Evolutionary conservation across 768 basidiomycete species (phyloP).

Genomic region (Lentinula boryana): DNA sequence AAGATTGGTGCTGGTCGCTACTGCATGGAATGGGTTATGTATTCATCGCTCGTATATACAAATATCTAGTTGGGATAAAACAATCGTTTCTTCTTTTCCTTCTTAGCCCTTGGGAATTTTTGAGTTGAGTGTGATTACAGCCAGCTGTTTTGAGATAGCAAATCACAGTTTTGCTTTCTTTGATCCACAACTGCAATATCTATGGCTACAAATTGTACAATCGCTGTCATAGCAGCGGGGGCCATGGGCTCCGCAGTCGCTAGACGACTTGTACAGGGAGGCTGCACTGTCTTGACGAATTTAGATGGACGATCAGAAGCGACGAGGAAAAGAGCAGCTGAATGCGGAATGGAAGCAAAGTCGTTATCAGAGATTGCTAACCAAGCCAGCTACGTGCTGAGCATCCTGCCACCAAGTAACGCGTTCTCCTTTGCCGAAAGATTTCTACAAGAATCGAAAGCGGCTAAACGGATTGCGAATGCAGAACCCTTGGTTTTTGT

Average conservation of each 20-base stretch:
- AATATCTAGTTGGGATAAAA: background rate
- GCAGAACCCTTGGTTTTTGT: conserved; percentile 30
- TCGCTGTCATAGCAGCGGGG: conserved; percentile 51
- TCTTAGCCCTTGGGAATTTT: background rate
- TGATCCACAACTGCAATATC: background rate
- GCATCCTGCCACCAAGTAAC: conserved; percentile 54
- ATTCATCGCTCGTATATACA: background rate
- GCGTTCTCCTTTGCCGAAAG: conserved; percentile 38
- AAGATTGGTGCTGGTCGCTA: conserved; percentile 8
- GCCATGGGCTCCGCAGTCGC: conserved; percentile 58
- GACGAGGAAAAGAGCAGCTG: conserved; percentile 41
- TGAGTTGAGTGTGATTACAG: background rate
- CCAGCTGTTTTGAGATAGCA: background rate
- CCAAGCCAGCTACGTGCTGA: conserved; percentile 40
- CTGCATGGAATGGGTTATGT: conserved; percentile 1
- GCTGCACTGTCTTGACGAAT: conserved; percentile 49
- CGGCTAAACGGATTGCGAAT: conserved; percentile 4
- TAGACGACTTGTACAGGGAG: conserved; percentile 35
- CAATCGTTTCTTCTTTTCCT: background rate
- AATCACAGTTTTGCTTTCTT: background rate
- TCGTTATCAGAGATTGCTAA: conserved; percentile 26
- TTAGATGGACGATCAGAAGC: conserved; percentile 47
- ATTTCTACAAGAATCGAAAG: conserved; percentile 23
- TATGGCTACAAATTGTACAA: conserved; percentile 13
- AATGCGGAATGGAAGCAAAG: conserved; percentile 43